Base-by-base conservation (phyloP, 1,139 yeast species). In the Saccharomyces hybrid region DNA sequence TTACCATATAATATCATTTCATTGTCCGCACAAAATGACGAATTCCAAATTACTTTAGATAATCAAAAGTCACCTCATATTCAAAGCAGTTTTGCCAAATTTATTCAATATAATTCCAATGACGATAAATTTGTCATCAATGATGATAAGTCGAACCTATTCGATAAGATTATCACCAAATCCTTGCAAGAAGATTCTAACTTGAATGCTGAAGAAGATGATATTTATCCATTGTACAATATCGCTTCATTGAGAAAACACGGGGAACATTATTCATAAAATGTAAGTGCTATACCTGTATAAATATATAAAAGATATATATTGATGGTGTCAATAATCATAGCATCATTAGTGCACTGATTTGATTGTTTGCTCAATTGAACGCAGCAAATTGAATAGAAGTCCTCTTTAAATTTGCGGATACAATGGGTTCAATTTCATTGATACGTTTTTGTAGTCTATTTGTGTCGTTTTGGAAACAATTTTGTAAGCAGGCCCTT, bases 241-340 rank as follows among this genome's bases (percentile, higher is more conserved):
- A 76, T 82, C 41, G 78, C 80, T 57, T 78, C 82, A 48, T 76
- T 89, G 62, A 83, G 96, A 66, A 89, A 89, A 73, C 83, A 95
- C 70, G 86, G 95, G 59, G 96, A 88, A 67, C 89, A 86, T 64
- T 80, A 61, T 50, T 66, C 70, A 13, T 67, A 56, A 65, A 54
- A 25, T 20, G 30, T 20, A 20, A 20, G 23, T 4, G 13, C 26
- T 20, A 20, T 20, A 8, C 11, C 16, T 9, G n/a, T 42, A 41
- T 41, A 47, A 32, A 20, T 13, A 28, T 30, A 25, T 16, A 26
- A 20, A 26, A 27, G 16, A n/a, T 25, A 26, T n/a, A 28, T 14
- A 48, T 8, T 23, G 5, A 23, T 4, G 14, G 48, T 34, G 48
- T 34, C 9, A 20, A n/a, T 8, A 13, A 20, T 7, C n/a, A 9